Conservation (phyloP, 257 asterid species). For the Plantago major region DNA sequence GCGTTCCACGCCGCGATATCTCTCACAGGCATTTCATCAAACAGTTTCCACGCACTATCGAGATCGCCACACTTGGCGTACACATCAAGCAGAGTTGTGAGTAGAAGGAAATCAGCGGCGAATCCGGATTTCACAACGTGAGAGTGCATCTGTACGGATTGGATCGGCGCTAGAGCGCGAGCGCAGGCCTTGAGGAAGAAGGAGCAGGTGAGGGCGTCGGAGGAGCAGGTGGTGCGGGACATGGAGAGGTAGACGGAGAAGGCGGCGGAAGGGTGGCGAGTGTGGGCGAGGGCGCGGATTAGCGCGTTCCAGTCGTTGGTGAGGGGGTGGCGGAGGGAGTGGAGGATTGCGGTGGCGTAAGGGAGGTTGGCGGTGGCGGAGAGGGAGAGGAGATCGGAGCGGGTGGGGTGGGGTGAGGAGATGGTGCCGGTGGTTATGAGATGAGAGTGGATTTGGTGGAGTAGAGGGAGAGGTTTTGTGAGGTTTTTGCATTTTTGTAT, state of each 20-base stretch:
- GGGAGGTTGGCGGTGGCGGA: conserved; percentile 49
- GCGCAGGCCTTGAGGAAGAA: conserved; percentile 92
- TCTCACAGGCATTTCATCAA: conserved; percentile 63
- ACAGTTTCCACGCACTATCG: conserved; percentile 46
- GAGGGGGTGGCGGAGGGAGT: conserved; percentile 38
- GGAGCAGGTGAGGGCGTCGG: conserved; percentile 91
- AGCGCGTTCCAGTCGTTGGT: conserved; percentile 95
- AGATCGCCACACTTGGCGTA: conserved; percentile 67
- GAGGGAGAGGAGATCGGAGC: conserved; percentile 71
- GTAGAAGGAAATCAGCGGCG: conserved; percentile 52
- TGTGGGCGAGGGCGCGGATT: conserved; percentile 91
- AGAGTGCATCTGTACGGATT: conserved; percentile 56
- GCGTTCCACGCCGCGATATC: conserved; percentile 96
- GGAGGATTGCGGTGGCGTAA: conserved; percentile 58
- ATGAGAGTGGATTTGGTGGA: conserved; percentile 74
- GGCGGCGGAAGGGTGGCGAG: conserved; percentile 60
- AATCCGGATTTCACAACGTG: conserved; percentile 50
- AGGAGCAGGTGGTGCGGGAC: conserved; percentile 51
- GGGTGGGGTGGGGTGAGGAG: conserved; percentile 43
- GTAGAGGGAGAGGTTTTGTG: conserved; percentile 23
- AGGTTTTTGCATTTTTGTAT: no score
- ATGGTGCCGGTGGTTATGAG: conserved; percentile 54
- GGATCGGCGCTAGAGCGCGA: conserved; percentile 54
- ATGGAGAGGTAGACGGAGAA: conserved; percentile 48
- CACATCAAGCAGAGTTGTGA: conserved; percentile 72